Percentiles rank a stretch among this genome's conserved stretches.
These are phyloP conservation scores for Aspergillus olivimuriae DNA, from an alignment of 495 filamentous ascomycete species.

Conservation along the genomic window DNA sequence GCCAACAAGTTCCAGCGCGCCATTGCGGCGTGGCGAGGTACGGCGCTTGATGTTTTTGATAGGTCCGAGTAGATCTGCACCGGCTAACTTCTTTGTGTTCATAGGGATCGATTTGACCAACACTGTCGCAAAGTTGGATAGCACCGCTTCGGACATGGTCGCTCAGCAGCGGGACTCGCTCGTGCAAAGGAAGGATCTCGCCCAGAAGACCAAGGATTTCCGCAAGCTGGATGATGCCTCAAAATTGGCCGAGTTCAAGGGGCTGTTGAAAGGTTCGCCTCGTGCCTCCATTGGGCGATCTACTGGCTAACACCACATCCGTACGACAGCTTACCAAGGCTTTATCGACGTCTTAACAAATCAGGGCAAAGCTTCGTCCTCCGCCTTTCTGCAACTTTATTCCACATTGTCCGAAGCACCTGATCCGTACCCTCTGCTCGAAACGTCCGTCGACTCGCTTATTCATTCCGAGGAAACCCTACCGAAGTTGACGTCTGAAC, in stretches of 20 bases:
- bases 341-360: conserved; percentile 96
- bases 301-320: neutral
- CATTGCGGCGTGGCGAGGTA: conserved; percentile 96
- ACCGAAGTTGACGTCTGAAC: conserved; percentile 80
- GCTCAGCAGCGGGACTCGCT: conserved; percentile 85
- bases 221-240: conserved; percentile 86
- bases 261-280: conserved; percentile 70
- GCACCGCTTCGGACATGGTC: conserved; percentile 88
- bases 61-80: conserved; percentile 10
- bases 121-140: conserved; percentile 82
- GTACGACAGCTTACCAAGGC: conserved; percentile 73
- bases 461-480: conserved; percentile 84
- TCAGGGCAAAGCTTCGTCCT: conserved; percentile 85
- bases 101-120: conserved; percentile 82
- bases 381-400: conserved; percentile 87
- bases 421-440: conserved; percentile 92
- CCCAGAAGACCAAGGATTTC: conserved; percentile 98
- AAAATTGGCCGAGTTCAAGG: conserved; percentile 83
- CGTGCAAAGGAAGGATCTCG: conserved; percentile 90
- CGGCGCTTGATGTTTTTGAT: neutral
- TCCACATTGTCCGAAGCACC: conserved; percentile 90
- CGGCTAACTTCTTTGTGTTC: neutral
- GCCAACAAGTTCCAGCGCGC: conserved; percentile 92
- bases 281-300: neutral
- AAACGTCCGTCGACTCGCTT: conserved; percentile 92